Percentiles rank a stretch among this genome's conserved stretches.
Conservation (phyloP, 371 early-diverging fungal species). For the Fennellomyces sp. region DNA sequence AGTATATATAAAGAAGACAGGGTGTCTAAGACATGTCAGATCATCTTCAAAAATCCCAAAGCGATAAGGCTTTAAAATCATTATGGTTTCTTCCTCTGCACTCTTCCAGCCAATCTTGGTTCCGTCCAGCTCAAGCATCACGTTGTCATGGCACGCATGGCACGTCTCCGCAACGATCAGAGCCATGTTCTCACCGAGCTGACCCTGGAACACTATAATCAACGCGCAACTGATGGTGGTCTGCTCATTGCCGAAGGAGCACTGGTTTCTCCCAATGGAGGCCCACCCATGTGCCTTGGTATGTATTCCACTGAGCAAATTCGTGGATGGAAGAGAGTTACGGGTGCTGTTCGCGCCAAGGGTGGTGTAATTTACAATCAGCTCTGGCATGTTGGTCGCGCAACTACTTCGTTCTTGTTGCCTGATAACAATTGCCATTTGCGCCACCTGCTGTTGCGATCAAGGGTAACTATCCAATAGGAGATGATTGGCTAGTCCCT, state of each 20-base stretch:
- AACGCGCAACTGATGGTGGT: constrained; percentile 59
- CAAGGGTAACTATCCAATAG: constrained; percentile 30
- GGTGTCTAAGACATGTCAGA: no score
- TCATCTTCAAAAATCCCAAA: no score
- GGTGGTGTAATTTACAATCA: constrained; percentile 61
- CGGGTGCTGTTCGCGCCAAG: constrained; percentile 60
- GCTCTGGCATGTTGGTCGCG: constrained; percentile 24
- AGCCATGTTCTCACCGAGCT: constrained; percentile 35
- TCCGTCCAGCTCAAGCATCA: constrained; percentile 42
- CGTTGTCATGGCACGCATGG: constrained; percentile 55
- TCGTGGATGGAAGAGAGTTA: constrained; percentile 58
- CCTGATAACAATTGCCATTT: constrained; percentile 10
- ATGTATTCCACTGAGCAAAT: constrained; percentile 56
- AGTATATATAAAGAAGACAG: no score
- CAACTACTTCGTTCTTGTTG: background rate
- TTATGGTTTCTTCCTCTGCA: constrained; percentile 9
- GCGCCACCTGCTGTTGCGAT: constrained; percentile 17
- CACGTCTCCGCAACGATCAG: constrained; percentile 40
- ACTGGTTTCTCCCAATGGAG: constrained; percentile 39
- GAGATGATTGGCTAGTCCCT: constrained; percentile 30
- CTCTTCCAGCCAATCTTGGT: constrained; percentile 38
- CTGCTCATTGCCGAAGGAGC: constrained; percentile 64
- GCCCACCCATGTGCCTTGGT: constrained; percentile 33
- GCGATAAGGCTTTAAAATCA: no score
- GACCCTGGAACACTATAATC: constrained; percentile 55